These are phyloP conservation scores for Candida endomychidarum DNA, from an alignment of 805 yeast genomes.

Conservation along the genomic window DNA sequence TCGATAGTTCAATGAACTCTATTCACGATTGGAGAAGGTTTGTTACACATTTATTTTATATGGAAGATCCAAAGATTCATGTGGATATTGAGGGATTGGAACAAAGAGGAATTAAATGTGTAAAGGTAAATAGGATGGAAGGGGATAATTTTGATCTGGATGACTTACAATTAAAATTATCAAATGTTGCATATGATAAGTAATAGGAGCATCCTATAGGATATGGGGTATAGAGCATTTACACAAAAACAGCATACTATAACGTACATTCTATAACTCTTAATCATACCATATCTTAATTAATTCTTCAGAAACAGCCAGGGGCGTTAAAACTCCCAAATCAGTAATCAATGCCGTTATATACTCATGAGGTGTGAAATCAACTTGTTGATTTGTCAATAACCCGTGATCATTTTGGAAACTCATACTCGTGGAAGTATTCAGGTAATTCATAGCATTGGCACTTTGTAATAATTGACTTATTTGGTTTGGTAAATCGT, in stretches of 20 bases:
- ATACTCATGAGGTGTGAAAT: conserved; percentile 94
- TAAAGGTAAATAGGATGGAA: conserved; percentile 31
- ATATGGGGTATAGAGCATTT: no score
- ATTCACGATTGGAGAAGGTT: conserved; percentile 41
- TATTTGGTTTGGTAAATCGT: conserved; percentile 69
- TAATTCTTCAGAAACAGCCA: conserved; percentile 97
- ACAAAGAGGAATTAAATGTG: conserved; percentile 47
- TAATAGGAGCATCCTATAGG: no score
- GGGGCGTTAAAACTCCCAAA: conserved; percentile 93
- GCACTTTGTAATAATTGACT: conserved; percentile 23
- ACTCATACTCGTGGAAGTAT: conserved; percentile 14
- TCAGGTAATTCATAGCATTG: conserved; percentile 10
- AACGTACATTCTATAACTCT: no score
- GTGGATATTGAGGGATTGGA: conserved; percentile 47
- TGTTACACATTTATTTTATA: conserved; percentile 63
- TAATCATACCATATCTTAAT: conserved; percentile 97
- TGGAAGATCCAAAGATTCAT: conserved; percentile 48
- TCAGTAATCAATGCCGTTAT: conserved; percentile 96
- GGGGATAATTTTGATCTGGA: conserved; percentile 40
- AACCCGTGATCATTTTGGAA: conserved; percentile 16
- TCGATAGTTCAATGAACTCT: conserved; percentile 8
- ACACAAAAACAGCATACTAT: no score
- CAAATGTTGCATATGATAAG: conserved; percentile 2
- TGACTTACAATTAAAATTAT: conserved; percentile 36
- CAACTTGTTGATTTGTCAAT: conserved; percentile 50